These are phyloP conservation scores for Lycium ferocissimum DNA, from an alignment of 257 asterid species.

Conservation along the genomic window DNA sequence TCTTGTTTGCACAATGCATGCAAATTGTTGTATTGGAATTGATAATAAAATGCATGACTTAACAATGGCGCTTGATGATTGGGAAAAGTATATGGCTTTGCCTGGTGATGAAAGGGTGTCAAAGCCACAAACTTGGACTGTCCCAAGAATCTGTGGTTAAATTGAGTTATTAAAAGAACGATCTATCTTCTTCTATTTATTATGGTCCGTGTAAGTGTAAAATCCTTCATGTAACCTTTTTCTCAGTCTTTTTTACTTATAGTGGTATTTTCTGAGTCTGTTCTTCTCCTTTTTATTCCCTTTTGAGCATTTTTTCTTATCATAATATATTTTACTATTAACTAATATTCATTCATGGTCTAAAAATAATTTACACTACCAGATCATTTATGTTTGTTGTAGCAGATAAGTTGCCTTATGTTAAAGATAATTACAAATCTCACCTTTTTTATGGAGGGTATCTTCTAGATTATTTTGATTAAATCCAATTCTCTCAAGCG, in stretches of 20 bases:
- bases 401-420: not conserved
- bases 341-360: too few species aligned
- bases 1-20: conserved; percentile 65
- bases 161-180: not conserved
- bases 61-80: conserved; percentile 52
- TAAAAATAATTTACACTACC: too few species aligned
- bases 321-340: too few species aligned
- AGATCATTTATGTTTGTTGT: too few species aligned
- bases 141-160: conserved; percentile 50
- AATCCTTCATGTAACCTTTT: too few species aligned
- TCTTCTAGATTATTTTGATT: not conserved
- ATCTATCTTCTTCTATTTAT: not conserved
- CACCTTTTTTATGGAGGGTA: not conserved
- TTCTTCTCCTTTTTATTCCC: too few species aligned
- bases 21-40: conserved; percentile 72
- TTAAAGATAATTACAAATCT: not conserved
- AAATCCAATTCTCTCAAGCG: not conserved
- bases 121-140: conserved; percentile 51
- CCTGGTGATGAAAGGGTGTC: conserved; percentile 29
- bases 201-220: too few species aligned
- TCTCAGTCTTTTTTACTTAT: too few species aligned
- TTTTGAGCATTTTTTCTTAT: too few species aligned
- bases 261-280: too few species aligned
- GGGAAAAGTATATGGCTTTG: conserved; percentile 52
- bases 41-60: conserved; percentile 64